Percentiles rank a stretch among this genome's conserved stretches.
Conservation (phyloP, 805 yeast species). For the Torulaspora franciscae region DNA sequence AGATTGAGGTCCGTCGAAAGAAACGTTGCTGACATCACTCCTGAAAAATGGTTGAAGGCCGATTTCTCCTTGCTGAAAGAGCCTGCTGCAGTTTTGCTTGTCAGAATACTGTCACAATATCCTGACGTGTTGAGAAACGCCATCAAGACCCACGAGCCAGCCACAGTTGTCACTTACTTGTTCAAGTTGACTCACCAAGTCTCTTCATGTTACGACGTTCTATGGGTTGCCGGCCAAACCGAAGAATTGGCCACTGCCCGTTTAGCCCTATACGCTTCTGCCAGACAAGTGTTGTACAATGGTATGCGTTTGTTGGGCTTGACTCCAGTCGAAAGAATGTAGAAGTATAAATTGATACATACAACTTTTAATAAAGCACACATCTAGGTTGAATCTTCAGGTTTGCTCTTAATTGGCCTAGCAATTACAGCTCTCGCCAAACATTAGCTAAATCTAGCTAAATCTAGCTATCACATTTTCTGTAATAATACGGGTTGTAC, state of each 20-base stretch:
- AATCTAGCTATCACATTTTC: too few species aligned
- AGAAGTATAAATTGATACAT: slow-evolving; percentile 18
- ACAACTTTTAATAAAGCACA: neutral
- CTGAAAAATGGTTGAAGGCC: slow-evolving; percentile 43
- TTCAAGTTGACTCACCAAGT: slow-evolving; percentile 91
- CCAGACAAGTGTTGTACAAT: slow-evolving; percentile 81
- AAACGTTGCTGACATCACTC: slow-evolving; percentile 53
- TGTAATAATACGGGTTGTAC: too few species aligned
- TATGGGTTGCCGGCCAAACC: slow-evolving; percentile 97
- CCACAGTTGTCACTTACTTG: slow-evolving; percentile 88
- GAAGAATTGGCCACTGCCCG: slow-evolving; percentile 83
- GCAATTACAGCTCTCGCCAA: too few species aligned
- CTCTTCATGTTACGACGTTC: slow-evolving; percentile 89
- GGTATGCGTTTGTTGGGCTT: slow-evolving; percentile 88
- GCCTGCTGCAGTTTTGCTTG: slow-evolving; percentile 62
- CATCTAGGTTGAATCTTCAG: too few species aligned
- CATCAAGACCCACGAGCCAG: slow-evolving; percentile 79
- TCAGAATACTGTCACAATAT: slow-evolving; percentile 79
- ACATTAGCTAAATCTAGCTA: too few species aligned
- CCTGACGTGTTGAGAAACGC: slow-evolving; percentile 88
- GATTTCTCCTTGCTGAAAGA: slow-evolving; percentile 62
- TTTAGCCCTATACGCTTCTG: slow-evolving; percentile 83
- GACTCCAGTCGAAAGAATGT: slow-evolving; percentile 99
- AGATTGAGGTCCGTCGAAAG: slow-evolving; percentile 93
- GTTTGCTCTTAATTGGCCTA: too few species aligned